phyloP scores from a whole-genome alignment of 2,329 filamentous ascomycete genomes.

The Alternaria gaisen region DNA sequence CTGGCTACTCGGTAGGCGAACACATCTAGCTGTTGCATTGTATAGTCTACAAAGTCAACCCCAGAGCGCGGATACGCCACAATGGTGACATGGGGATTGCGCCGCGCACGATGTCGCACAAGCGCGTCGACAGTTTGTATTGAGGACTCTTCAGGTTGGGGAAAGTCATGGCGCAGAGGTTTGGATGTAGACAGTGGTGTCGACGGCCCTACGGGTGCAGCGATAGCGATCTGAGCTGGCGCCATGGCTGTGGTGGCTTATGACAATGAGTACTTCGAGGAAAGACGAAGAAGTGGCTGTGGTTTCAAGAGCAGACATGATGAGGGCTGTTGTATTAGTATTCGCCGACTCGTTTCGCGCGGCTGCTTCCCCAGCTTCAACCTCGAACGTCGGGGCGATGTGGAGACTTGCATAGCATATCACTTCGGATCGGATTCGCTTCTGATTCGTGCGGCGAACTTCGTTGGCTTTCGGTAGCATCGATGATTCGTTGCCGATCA shows the following conservation, averaged over 20 bases:
- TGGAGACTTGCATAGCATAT: constrained; percentile 6
- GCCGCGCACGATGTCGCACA: constrained; percentile 49
- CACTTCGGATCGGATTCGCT: constrained; percentile 4
- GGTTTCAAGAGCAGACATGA: not conserved
- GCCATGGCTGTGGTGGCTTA: constrained; percentile 22
- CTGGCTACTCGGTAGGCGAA: constrained; percentile 44
- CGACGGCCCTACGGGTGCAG: constrained; percentile 11
- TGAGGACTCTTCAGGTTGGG: constrained; percentile 3
- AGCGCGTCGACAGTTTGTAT: constrained; percentile 52
- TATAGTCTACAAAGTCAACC: constrained; percentile 59
- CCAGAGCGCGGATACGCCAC: constrained; percentile 58
- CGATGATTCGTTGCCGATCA: not conserved
- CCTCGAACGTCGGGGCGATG: not conserved
- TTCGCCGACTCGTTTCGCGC: not conserved
- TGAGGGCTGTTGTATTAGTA: not conserved
- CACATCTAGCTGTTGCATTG: constrained; percentile 56
- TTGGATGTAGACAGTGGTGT: not conserved
- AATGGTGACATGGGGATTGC: constrained; percentile 48
- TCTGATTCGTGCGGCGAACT: constrained; percentile 4
- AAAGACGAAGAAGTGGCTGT: not conserved
- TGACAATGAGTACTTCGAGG: not conserved
- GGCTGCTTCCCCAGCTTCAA: not conserved
- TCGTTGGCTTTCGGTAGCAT: not conserved
- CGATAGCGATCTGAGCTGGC: constrained; percentile 29
- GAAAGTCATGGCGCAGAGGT: not conserved